These are phyloP conservation scores for Blastocystis sp. DNA, from an alignment of 352 stramenopile species.

Conservation along the genomic window DNA sequence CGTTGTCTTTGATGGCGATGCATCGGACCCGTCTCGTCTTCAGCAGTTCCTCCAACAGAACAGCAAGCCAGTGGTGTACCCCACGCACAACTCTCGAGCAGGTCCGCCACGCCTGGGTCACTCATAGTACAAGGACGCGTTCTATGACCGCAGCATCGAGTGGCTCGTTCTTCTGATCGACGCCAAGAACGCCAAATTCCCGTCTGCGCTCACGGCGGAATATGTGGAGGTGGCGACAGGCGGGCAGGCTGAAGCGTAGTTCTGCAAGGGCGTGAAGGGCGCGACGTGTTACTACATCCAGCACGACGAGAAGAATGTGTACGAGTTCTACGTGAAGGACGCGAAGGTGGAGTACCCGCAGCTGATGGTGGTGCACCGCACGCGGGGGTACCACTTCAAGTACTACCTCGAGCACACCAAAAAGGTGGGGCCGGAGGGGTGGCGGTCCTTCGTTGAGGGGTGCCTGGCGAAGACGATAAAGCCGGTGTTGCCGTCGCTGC, in stretches of 20 bases:
- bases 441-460: not conserved
- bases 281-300: conserved; percentile 1
- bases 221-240: not conserved
- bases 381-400: conserved; percentile 28
- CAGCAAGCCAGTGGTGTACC: conserved; percentile 15
- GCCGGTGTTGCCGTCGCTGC: not conserved
- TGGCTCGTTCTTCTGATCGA: conserved; percentile 4
- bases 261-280: not conserved
- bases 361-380: not conserved
- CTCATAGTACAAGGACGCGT: conserved; percentile 2
- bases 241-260: not conserved
- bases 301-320: conserved; percentile 24
- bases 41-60: not conserved
- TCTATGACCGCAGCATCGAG: conserved; percentile 1
- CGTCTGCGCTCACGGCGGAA: not conserved
- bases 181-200: not conserved
- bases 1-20: not conserved
- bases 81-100: conserved; percentile 21
- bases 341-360: not conserved
- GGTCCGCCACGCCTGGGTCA: not conserved
- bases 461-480: not conserved
- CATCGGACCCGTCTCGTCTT: not conserved
- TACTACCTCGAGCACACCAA: not conserved
- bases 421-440: not conserved
- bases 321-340: not conserved